Conservation (phyloP, 495 filamentous ascomycete species). For the Pyrenula aspistea region DNA sequence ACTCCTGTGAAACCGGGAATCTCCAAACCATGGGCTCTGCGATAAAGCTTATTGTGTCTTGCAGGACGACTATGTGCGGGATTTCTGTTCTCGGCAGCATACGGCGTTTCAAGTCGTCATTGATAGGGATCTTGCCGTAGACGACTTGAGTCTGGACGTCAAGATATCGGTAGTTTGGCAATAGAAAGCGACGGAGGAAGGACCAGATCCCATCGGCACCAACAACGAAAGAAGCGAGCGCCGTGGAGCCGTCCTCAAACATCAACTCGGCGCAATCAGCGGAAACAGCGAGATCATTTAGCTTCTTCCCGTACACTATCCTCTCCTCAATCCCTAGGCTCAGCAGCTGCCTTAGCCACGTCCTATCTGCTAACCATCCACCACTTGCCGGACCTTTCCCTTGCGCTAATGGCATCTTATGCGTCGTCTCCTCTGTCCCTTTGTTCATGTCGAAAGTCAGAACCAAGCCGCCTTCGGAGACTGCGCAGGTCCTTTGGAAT, state of each 20-base stretch:
- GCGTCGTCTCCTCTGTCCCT: too few relatives aligned
- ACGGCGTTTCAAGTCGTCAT: conserved; percentile 9
- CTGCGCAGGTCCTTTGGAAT: neutral
- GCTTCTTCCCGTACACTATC: neutral
- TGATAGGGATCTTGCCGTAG: conserved; percentile 17
- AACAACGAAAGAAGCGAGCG: neutral
- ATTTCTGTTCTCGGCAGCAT: conserved; percentile 6
- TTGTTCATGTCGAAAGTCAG: too few relatives aligned
- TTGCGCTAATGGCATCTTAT: too few relatives aligned
- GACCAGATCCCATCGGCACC: conserved; percentile 7
- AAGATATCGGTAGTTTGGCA: conserved; percentile 12
- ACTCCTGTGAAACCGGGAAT: conserved; percentile 4
- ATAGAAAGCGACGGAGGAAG: conserved; percentile 8
- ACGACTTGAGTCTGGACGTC: conserved; percentile 13
- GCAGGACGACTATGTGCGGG: conserved; percentile 13
- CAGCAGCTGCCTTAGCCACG: neutral
- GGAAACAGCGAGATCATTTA: neutral
- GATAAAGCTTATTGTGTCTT: neutral
- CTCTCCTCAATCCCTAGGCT: neutral
- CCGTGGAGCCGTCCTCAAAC: neutral
- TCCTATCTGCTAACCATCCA: neutral
- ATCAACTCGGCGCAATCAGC: neutral
- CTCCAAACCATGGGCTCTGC: conserved; percentile 4
- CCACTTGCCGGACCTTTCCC: too few relatives aligned
- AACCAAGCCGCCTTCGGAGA: too few relatives aligned